Evolutionary conservation across 1,139 yeast species (phyloP).

Genomic region (Protomyces macrosporus): DNA sequence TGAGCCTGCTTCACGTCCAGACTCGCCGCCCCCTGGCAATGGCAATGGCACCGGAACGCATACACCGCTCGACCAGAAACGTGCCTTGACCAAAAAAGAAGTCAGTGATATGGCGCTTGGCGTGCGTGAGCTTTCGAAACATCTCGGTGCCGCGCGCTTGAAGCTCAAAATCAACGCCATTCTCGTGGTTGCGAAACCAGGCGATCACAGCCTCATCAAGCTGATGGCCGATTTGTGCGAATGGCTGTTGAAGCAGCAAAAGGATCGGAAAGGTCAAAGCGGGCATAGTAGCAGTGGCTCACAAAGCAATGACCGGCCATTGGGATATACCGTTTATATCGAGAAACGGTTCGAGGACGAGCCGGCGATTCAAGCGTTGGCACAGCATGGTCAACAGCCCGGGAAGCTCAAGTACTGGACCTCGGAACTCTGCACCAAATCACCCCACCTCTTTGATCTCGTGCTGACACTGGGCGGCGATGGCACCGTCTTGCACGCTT

Average conservation of each 20-base stretch:
- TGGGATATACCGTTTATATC: conserved; percentile 29
- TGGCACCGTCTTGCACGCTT: conserved; percentile 74
- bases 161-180: conserved; percentile 56
- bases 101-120: conserved; percentile 43
- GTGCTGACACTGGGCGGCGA: conserved; percentile 69
- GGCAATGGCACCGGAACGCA: background rate
- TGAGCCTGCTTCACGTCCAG: background rate
- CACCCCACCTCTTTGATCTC: conserved; percentile 53
- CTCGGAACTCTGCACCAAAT: conserved; percentile 47
- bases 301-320: background rate
- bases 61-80: conserved; percentile 3
- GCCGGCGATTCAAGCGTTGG: conserved; percentile 11
- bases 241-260: conserved; percentile 45
- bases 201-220: conserved; percentile 54
- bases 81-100: conserved; percentile 39
- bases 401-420: conserved; percentile 55
- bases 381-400: background rate
- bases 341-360: conserved; percentile 28
- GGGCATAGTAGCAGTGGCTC: background rate
- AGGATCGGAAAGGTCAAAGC: background rate
- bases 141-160: conserved; percentile 45
- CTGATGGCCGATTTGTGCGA: conserved; percentile 54
- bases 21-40: background rate
- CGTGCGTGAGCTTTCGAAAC: conserved; percentile 42
- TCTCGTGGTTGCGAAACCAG: conserved; percentile 64